phyloP scores from a whole-genome alignment of 2,329 filamentous ascomycete genomes.

The Incumbomyces delicatus region DNA sequence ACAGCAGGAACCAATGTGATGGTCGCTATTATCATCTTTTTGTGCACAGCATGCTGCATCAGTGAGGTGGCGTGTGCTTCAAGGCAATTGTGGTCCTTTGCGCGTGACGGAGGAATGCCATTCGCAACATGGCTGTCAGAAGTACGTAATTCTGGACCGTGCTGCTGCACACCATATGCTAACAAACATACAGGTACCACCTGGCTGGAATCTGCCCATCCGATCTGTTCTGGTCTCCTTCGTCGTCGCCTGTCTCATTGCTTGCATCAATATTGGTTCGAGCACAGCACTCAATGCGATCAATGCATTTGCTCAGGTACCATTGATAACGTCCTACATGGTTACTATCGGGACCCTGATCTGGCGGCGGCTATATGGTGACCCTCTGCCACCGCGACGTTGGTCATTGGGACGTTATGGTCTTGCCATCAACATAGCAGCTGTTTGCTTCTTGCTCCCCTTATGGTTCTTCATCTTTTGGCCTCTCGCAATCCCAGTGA shows the following conservation, averaged over 20 bases:
- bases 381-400: not conserved
- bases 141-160: not conserved
- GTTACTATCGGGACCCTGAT: constrained; percentile 22
- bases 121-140: constrained; percentile 16
- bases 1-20: constrained; percentile 37
- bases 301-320: constrained; percentile 27
- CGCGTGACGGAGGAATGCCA: constrained; percentile 32
- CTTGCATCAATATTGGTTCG: constrained; percentile 24
- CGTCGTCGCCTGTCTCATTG: constrained; percentile 33
- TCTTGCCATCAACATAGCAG: constrained; percentile 26
- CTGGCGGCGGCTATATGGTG: not conserved
- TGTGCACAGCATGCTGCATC: constrained; percentile 32
- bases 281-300: constrained; percentile 33
- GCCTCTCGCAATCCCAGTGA: constrained; percentile 23
- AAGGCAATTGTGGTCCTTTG: constrained; percentile 48
- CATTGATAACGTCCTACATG: constrained; percentile 31
- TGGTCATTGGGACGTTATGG: constrained; percentile 19
- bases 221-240: constrained; percentile 31
- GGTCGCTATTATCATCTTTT: constrained; percentile 34
- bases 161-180: constrained; percentile 4
- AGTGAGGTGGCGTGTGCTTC: constrained; percentile 49
- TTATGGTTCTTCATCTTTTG: constrained; percentile 32
- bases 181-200: constrained; percentile 4
- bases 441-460: constrained; percentile 25
- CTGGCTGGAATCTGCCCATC: constrained; percentile 30